Conservation (phyloP, 2,329 filamentous ascomycete genomes). For the Fusarium circinatum region DNA sequence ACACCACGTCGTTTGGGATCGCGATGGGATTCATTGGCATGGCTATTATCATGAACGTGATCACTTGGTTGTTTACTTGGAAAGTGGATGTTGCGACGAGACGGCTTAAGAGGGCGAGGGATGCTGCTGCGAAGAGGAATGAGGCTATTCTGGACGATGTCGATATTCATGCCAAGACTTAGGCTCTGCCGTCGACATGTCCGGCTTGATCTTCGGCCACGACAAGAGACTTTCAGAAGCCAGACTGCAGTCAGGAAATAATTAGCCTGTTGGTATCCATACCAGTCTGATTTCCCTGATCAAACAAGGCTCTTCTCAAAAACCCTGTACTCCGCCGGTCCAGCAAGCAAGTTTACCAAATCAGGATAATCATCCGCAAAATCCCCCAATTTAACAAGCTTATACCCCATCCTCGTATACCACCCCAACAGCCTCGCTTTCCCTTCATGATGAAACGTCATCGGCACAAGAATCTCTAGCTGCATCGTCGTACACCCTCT, state of each 20-base stretch:
- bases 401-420: conserved; percentile 46
- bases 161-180: neutral
- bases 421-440: conserved; percentile 44
- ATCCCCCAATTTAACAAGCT: conserved; percentile 38
- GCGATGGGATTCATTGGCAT: neutral
- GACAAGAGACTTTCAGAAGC: no score
- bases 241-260: no score
- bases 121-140: neutral
- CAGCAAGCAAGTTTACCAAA: conserved; percentile 39
- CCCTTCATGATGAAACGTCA: conserved; percentile 39
- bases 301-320: conserved; percentile 42
- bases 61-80: neutral
- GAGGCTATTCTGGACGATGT: neutral
- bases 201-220: accelerated
- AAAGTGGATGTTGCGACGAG: neutral
- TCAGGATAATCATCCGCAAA: conserved; percentile 45
- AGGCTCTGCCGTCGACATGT: accelerated
- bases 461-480: conserved; percentile 45
- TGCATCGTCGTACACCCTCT: conserved; percentile 45
- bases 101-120: neutral
- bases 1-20: neutral
- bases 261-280: no score
- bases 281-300: no score
- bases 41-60: neutral
- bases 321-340: conserved; percentile 43